Conservation (phyloP, 371 early-diverging fungal genomes). For the Lichtheimia hyalospora region DNA sequence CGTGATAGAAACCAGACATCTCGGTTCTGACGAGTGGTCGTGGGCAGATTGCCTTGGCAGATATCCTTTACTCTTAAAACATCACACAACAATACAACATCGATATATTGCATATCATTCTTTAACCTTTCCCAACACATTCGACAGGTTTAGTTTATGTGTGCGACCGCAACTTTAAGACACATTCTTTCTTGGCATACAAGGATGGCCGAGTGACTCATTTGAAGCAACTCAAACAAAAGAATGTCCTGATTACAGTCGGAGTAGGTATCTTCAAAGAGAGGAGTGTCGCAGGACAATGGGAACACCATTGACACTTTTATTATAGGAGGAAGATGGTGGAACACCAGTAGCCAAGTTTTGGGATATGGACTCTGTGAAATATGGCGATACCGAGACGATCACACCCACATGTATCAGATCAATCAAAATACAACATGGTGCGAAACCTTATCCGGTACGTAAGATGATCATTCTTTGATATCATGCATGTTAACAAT, state of each 20-base stretch:
- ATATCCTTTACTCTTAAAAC: conserved; percentile 42
- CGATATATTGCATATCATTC: conserved; percentile 11
- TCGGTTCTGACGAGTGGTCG: conserved; percentile 57
- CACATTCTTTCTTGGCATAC: conserved; percentile 72
- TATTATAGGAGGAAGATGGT: conserved; percentile 51
- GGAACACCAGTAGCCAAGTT: conserved; percentile 66
- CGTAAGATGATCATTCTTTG: conserved; percentile 18
- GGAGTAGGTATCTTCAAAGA: conserved; percentile 53
- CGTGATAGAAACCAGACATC: conserved; percentile 31
- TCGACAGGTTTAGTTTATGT: conserved; percentile 63
- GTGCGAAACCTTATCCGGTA: conserved; percentile 71
- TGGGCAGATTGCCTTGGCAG: conserved; percentile 56
- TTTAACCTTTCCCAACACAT: conserved; percentile 44
- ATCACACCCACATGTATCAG: conserved; percentile 65
- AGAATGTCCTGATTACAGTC: conserved; percentile 69
- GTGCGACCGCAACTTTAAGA: conserved; percentile 67
- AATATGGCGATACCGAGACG: conserved; percentile 18
- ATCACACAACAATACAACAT: background rate
- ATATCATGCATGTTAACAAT: background rate
- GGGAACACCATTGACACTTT: background rate
- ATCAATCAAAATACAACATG: conserved; percentile 73
- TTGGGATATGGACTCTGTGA: conserved; percentile 79
- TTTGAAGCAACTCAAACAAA: conserved; percentile 74
- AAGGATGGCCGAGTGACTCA: conserved; percentile 76
- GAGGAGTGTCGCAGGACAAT: background rate